Base-by-base conservation (phyloP, 1,139 yeast species). In the Nakaseomyces kungkrabaensis region DNA sequence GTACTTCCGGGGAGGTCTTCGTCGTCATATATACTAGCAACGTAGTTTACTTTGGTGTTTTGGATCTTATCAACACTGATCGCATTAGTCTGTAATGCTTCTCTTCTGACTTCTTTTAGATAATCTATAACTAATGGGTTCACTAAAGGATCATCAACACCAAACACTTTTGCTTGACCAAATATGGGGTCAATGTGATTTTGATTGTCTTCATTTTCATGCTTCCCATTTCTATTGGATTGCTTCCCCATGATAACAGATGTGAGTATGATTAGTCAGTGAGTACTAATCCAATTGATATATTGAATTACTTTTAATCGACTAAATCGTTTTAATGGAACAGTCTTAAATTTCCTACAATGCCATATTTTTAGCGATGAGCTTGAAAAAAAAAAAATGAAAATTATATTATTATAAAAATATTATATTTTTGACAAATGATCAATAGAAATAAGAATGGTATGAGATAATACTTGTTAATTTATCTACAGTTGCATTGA, bases 101-200 rank as follows among this genome's bases (percentile, higher is more conserved):
- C 67, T 11, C 47, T 47, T 40, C 65, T 53, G 9, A 65, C 68
- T 45, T 46, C 38, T 9, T 48, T 38, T 32, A 65, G 51, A 51
- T 65, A 65, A 24, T 45, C 29, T 4, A 59, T 37, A 1, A 56
- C 66, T 29, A 51, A 53, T 5, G 67, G 67, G 47, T 62, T 51
- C 1, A 64, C 68, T 4, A 43, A 48, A 0, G 56, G 51, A 44
- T 58, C 63, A 25, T 53, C 52, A 9, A 62, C 43, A 4, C 57
- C 57, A 53, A 65, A 63, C 4, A 56, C 67, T 13, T 56, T 51
- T 5, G 52, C 47, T 50, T 65, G 68, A 2, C 68, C 68, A 56
- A 62, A 65, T 5, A 57, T 37, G 1, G 62, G 55, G 49, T 63
- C 67, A 27, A 56, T 41, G 9, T 50, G 24, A 17, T 22, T 43